Base-by-base conservation (phyloP, 2,329 filamentous ascomycete species). In the Fusarium irregulare region DNA sequence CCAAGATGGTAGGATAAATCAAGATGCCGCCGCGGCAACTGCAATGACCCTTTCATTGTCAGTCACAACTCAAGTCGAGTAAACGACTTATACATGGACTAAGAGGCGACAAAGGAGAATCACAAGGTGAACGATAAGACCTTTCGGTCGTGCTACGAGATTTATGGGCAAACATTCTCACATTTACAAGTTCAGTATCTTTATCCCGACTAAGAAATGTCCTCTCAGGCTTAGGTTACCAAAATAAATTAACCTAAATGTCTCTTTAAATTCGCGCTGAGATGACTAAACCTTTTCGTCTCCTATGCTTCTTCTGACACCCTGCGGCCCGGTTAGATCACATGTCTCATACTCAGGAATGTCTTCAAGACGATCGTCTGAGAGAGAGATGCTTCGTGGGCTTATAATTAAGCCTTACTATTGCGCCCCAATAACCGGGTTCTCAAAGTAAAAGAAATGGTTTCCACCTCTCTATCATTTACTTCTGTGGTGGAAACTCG, bases 401-500 rank as follows among this genome's bases (percentile, higher is more conserved):
- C 18, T 16, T 41, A 16, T 16, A 20, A 6, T 2, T 16, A 13
- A 20, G 23, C 11, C 14, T 21, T 16, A 51, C 21, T 25, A 6
- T 9, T n/a, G 11, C 4, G 13, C 18, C 11, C 48, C 30, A 18
- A 51, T 27, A 27, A 41, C 23, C 23, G 16, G 23, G 32, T 27
- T 27, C 18, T 9, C 16, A 32, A 20, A 8, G 34, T 34, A 12
- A 37, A 27, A 23, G 12, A 28, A 18, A 25, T 18, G 3, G 27
- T 40, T 28, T 14, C n/a, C 30, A 32, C 44, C 27, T 25, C 13
- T 25, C 34, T 42, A 10, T 16, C 7, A 16, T 45, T 23, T 4
- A 5, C 27, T n/a, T 27, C 18, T 37, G 11, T 5, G 9, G 21
- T 41, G 63, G 21, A 32, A 7, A 55, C 49, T 68, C 73, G 73